Base-by-base conservation (phyloP, 306 rosid genomes). In the Astragalus glycyphyllos region DNA sequence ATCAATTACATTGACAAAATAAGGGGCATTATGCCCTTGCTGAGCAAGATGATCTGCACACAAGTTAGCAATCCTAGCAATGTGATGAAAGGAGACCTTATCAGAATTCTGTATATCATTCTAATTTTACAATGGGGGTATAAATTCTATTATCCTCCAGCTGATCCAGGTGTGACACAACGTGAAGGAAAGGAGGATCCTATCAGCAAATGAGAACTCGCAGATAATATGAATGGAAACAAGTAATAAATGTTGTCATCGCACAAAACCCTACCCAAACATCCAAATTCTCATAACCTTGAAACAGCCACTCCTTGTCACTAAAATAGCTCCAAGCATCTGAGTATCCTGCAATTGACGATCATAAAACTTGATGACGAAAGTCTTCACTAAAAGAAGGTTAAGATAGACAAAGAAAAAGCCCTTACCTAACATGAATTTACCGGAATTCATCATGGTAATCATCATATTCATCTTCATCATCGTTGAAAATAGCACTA, bases 371-470 rank as follows among this genome's bases (percentile, higher is more conserved):
- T 65, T 61, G 40, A 15, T 8, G 12, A 56, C 15, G 23, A 54
- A 35, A 74, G 56, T 63, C 26, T 57, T 54, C 11, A 50, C 44
- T 34, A 23, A 44, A 26, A 42, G 72, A 35, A 12, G 49, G 58
- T 48, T 53, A 70, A 74, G 58, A 68, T 17, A 23, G 68, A 45
- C 8, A 34, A 29, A 23, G 57, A 54, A 63, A 7, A 38, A 8
- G 48, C 2, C 23, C 48, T 71, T 75, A 87, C 92, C 82, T 84
- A 67, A 69, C 16, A 32, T 41, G 11, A 74, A 68, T 50, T 81
- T 79, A 94, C 68, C 97, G 99, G 77, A 94, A 94, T 85, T 94
- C 99, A 1, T 94, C 99, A 9, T 89, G 96, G 82, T 74, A 83
- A 67, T 84, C 83, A 35, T 41, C 71, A 34, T 66, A 70, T 65